phyloP scores from a whole-genome alignment of 164 flowering plant species.

The Tinospora cordifolia region DNA sequence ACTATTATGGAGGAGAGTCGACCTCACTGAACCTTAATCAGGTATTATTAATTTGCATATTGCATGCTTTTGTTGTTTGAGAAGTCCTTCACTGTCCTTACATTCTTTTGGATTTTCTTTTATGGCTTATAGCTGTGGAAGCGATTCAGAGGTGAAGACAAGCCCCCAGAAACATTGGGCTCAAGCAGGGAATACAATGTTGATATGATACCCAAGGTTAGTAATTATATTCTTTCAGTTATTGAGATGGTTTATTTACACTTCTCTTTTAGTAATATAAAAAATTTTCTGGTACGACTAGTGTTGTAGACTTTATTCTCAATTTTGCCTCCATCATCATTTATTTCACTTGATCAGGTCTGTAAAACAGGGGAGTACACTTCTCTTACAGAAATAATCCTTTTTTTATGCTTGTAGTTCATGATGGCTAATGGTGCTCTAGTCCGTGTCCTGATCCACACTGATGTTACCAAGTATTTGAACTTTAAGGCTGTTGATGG shows the following conservation, averaged over 20 bases:
- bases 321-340: not conserved
- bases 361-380: not conserved
- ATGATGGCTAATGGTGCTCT: conserved; percentile 90
- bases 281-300: not conserved
- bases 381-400: not conserved
- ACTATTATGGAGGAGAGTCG: conserved; percentile 88
- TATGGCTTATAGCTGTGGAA: conserved; percentile 66
- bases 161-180: conserved; percentile 64
- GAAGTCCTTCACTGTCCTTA: conserved; percentile 1
- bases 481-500: conserved; percentile 97
- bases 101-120: not conserved
- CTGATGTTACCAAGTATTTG: conserved; percentile 87
- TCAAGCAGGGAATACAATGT: conserved; percentile 85
- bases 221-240: not conserved
- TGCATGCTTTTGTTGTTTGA: not conserved
- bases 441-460: conserved; percentile 89
- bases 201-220: conserved; percentile 93
- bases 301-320: too few species aligned
- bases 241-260: not conserved
- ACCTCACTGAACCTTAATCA: conserved; percentile 68
- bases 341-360: not conserved
- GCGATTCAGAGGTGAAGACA: conserved; percentile 61
- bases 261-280: not conserved
- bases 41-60: conserved; percentile 29
- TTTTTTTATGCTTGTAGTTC: conserved; percentile 42